Percentiles rank a stretch among this genome's conserved stretches.
Evolutionary conservation across 306 rosid genomes (phyloP).

Genomic region (Gynostemma pentaphyllum): DNA sequence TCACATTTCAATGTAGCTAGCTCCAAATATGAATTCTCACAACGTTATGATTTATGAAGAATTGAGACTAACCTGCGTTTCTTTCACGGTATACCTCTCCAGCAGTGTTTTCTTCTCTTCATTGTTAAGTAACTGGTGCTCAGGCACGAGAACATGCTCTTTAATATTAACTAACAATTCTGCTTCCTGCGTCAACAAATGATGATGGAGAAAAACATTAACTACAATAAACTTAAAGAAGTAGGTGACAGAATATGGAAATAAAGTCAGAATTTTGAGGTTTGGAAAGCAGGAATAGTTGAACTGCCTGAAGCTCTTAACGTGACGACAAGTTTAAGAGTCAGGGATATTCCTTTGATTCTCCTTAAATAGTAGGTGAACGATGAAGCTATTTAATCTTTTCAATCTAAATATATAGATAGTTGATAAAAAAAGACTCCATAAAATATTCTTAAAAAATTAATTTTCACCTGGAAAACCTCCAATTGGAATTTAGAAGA

Average conservation of each 20-base stretch:
- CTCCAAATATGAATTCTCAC: background rate
- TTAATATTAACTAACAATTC: conserved; percentile 64
- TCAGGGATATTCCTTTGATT: background rate
- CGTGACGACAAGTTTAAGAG: background rate
- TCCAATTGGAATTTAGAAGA: conserved; percentile 50
- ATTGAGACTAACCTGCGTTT: conserved; percentile 52
- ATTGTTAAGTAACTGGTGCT: conserved; percentile 56
- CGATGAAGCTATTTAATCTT: background rate
- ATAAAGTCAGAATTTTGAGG: background rate
- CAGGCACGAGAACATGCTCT: conserved; percentile 64
- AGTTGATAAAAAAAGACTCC: background rate
- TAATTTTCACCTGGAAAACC: conserved; percentile 61
- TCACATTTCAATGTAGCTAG: background rate
- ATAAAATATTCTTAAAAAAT: background rate
- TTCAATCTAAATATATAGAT: background rate
- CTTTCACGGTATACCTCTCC: conserved; percentile 74
- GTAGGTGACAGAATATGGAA: background rate
- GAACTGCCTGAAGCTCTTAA: background rate
- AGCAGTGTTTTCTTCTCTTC: conserved; percentile 70
- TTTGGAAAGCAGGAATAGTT: background rate
- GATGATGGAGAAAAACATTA: background rate
- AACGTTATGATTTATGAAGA: background rate
- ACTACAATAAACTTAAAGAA: background rate
- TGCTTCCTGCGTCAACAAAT: conserved; percentile 43
- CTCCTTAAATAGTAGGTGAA: background rate